Evolutionary conservation across 768 basidiomycete genomes (phyloP).

Genomic region (Chalciporus chontae): DNA sequence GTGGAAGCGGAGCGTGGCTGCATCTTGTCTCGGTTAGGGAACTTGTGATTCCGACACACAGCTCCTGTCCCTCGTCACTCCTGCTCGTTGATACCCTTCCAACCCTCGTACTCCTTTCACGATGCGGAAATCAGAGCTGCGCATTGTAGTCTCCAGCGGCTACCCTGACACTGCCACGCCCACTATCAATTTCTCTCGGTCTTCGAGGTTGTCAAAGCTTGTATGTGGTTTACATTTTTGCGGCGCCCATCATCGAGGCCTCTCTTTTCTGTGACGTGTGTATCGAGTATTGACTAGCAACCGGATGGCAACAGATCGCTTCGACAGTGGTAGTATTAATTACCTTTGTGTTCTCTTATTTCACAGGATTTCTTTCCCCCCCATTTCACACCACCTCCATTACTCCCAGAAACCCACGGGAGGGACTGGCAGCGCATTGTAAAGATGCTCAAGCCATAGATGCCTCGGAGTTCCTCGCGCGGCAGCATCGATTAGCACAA

Average conservation of each 20-base stretch:
- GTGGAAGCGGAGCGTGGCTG: too few relatives aligned
- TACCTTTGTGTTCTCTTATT: slow-evolving; percentile 3
- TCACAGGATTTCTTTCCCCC: background rate
- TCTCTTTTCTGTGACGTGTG: background rate
- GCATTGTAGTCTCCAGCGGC: background rate
- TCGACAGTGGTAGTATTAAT: slow-evolving; percentile 7
- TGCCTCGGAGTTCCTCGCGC: slow-evolving; percentile 41
- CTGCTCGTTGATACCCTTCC: background rate
- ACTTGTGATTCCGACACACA: background rate
- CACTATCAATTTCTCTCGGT: background rate
- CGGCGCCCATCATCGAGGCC: background rate
- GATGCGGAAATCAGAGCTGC: slow-evolving; percentile 10
- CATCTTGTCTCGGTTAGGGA: too few relatives aligned
- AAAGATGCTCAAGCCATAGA: slow-evolving; percentile 46
- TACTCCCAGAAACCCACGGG: slow-evolving; percentile 14
- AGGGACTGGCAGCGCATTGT: slow-evolving; percentile 41
- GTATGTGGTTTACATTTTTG: slow-evolving; percentile 7
- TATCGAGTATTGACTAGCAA: background rate
- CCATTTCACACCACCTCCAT: background rate
- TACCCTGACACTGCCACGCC: too few relatives aligned
- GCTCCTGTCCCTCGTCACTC: too few relatives aligned
- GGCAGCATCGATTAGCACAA: slow-evolving; percentile 54
- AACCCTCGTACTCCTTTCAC: background rate
- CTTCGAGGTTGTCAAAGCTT: slow-evolving; percentile 1
- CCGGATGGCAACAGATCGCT: slow-evolving; percentile 6